These are phyloP conservation scores for Stephania cephalantha DNA, from an alignment of 164 flowering plant genomes.

Conservation along the genomic window DNA sequence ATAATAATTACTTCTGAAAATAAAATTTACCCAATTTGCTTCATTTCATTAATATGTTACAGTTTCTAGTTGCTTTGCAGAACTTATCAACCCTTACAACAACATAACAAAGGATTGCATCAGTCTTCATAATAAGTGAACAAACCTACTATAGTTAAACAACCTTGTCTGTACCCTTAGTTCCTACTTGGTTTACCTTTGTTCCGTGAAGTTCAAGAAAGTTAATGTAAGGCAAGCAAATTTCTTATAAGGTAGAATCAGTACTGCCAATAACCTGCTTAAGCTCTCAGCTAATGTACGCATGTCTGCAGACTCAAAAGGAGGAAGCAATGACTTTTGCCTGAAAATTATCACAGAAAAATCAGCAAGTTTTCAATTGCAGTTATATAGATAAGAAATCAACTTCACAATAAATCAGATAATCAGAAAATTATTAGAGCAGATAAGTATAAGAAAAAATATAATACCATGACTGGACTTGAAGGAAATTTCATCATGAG, in stretches of 20 bases:
- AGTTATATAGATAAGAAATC: neutral
- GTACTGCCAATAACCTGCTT: slow-evolving; percentile 49
- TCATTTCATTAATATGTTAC: neutral
- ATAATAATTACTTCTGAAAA: neutral
- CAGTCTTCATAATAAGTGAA: neutral
- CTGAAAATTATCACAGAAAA: slow-evolving; percentile 35
- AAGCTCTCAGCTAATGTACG: slow-evolving; percentile 85
- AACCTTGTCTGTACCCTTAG: neutral
- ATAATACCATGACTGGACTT: no score
- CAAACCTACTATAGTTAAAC: neutral
- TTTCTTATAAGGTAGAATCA: neutral
- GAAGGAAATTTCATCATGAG: no score
- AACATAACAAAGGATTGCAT: neutral
- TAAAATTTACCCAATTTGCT: neutral
- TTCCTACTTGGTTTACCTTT: neutral
- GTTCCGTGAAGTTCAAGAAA: neutral
- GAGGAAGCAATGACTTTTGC: slow-evolving; percentile 71
- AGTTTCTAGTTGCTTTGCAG: neutral
- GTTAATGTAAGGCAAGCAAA: neutral
- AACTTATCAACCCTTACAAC: neutral
- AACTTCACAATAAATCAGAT: no score
- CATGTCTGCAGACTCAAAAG: slow-evolving; percentile 86
- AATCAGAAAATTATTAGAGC: no score
- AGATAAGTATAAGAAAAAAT: no score
- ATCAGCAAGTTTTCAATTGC: neutral